phyloP scores from a whole-genome alignment of 345 rosid genomes.

The Reutealis trisperma region DNA sequence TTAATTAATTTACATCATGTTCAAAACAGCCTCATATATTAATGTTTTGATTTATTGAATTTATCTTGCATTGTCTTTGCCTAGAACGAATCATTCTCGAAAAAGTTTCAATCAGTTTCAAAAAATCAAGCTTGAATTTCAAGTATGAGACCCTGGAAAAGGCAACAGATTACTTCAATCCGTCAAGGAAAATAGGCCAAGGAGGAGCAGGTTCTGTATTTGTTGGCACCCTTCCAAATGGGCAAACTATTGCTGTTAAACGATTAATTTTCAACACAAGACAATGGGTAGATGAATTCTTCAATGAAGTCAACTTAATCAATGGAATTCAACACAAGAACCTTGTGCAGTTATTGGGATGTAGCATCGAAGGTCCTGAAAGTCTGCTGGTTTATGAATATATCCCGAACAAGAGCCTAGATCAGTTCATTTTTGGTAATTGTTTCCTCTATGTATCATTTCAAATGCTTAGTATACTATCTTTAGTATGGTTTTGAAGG shows the following conservation, averaged over 20 bases:
- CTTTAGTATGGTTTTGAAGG: neutral
- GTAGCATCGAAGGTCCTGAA: slow-evolving; percentile 68
- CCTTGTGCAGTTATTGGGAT: slow-evolving; percentile 54
- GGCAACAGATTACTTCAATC: slow-evolving; percentile 49
- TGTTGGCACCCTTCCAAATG: slow-evolving; percentile 45
- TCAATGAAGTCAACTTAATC: slow-evolving; percentile 56
- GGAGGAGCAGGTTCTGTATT: slow-evolving; percentile 58
- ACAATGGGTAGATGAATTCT: slow-evolving; percentile 64
- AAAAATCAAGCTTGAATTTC: slow-evolving; percentile 34
- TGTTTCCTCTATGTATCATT: slow-evolving; percentile 4
- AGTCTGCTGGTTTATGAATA: slow-evolving; percentile 60
- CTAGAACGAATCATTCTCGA: slow-evolving; percentile 34
- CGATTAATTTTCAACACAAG: slow-evolving; percentile 51
- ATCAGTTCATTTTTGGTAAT: slow-evolving; percentile 55
- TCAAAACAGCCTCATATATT: neutral
- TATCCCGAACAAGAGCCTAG: slow-evolving; percentile 53
- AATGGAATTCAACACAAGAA: slow-evolving; percentile 56
- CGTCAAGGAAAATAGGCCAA: slow-evolving; percentile 49
- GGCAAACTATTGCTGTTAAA: slow-evolving; percentile 48
- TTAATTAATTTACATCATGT: neutral
- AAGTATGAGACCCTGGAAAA: slow-evolving; percentile 54
- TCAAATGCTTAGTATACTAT: neutral
- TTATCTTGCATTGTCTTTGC: neutral
- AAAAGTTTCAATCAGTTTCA: slow-evolving; percentile 24
- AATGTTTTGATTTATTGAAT: neutral